These are phyloP conservation scores for Lizanozyma gosingica DNA, from an alignment of 1,139 yeast genomes.

Conservation along the genomic window DNA sequence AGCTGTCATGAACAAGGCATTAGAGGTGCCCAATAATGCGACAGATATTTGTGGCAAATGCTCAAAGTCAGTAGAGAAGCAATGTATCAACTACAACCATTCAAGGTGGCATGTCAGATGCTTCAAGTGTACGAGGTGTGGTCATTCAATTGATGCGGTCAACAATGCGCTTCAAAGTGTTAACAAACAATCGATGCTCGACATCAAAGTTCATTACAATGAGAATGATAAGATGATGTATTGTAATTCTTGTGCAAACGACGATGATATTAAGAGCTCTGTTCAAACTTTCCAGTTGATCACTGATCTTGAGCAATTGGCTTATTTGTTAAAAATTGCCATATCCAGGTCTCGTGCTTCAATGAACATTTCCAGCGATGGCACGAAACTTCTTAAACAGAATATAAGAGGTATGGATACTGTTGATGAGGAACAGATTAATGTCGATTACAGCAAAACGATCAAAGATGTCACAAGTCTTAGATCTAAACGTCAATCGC, in stretches of 20 bases:
- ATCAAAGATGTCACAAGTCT: slow-evolving; percentile 70
- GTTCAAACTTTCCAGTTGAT: slow-evolving; percentile 40
- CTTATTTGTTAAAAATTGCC: slow-evolving; percentile 76
- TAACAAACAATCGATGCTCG: slow-evolving; percentile 17
- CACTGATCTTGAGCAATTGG: slow-evolving; percentile 62
- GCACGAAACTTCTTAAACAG: slow-evolving; percentile 15
- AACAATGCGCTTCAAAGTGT: slow-evolving; percentile 38
- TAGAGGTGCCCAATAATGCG: slow-evolving; percentile 47
- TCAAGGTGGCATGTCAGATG: slow-evolving; percentile 80
- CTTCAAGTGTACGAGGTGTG: slow-evolving; percentile 53
- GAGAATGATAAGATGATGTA: slow-evolving; percentile 22
- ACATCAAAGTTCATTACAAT: not conserved
- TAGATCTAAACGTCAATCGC: slow-evolving; percentile 66
- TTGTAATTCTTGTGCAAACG: slow-evolving; percentile 52
- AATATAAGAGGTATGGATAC: slow-evolving; percentile 6
- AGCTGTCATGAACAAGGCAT: slow-evolving; percentile 28
- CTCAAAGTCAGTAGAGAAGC: slow-evolving; percentile 70
- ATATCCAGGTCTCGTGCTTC: slow-evolving; percentile 47
- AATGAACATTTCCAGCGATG: slow-evolving; percentile 45
- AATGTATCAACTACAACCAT: slow-evolving; percentile 54
- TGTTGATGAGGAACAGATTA: slow-evolving; percentile 16
- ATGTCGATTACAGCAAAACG: slow-evolving; percentile 53
- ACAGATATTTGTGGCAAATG: slow-evolving; percentile 75
- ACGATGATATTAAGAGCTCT: slow-evolving; percentile 42
- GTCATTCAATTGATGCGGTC: slow-evolving; percentile 24